Conservation (phyloP, 2,329 filamentous ascomycete genomes). For the Reticulascus tulasneorum region DNA sequence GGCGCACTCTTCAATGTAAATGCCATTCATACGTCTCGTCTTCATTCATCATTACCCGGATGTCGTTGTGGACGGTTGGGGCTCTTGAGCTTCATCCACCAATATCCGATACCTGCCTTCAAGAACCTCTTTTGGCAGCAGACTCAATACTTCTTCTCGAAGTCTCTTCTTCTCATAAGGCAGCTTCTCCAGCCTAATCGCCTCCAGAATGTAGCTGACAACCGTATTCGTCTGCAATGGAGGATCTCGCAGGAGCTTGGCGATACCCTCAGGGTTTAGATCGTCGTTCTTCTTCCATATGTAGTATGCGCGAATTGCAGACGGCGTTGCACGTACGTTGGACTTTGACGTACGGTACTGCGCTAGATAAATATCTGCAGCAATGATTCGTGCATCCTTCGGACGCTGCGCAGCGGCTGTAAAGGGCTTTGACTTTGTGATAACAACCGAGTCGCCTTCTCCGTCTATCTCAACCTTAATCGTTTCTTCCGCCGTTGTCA, state of each 20-base stretch:
- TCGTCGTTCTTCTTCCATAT: constrained; percentile 56
- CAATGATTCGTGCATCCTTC: constrained; percentile 38
- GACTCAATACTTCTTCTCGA: constrained; percentile 36
- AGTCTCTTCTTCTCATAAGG: constrained; percentile 45
- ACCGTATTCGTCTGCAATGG: constrained; percentile 56
- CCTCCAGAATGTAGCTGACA: constrained; percentile 53
- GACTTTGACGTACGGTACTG: constrained; percentile 30
- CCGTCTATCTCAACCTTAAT: constrained; percentile 20
- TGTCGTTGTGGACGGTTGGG: too few relatives aligned
- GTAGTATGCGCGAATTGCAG: constrained; percentile 54
- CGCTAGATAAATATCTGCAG: constrained; percentile 35
- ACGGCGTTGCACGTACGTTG: constrained; percentile 18
- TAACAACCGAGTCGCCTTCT: constrained; percentile 8
- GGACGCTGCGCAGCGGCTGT: constrained; percentile 6
- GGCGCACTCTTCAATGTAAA: too few relatives aligned
- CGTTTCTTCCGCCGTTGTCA: constrained; percentile 13
- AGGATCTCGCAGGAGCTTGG: constrained; percentile 53
- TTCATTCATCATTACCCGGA: too few relatives aligned
- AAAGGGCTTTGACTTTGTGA: constrained; percentile 9
- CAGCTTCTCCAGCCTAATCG: constrained; percentile 47
- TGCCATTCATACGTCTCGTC: too few relatives aligned
- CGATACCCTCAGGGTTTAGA: constrained; percentile 46
- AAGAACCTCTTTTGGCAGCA: constrained; percentile 21
- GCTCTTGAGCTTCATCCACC: constrained; percentile 15
- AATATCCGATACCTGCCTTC: constrained; percentile 23